Conservation (phyloP, 2,329 filamentous ascomycete species). For the Xylariales sp. region DNA sequence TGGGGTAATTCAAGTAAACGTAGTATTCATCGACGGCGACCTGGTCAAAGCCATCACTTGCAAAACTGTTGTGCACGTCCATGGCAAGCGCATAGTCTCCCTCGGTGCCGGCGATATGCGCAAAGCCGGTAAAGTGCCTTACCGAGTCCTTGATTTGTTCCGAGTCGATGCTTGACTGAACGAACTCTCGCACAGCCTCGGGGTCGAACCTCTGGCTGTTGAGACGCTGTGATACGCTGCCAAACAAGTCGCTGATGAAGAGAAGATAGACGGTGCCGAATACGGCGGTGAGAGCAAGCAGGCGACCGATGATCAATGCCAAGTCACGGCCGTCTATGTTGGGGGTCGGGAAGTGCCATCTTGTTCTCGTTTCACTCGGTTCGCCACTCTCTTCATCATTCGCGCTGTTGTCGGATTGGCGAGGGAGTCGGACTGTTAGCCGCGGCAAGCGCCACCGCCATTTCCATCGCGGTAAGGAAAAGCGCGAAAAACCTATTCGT, state of each 20-base stretch:
- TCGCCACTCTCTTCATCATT: constrained; percentile 37
- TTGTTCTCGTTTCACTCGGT: constrained; percentile 42
- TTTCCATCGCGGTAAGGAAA: constrained; percentile 65
- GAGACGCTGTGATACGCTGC: constrained; percentile 70
- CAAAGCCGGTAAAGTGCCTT: constrained; percentile 81
- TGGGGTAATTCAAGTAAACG: constrained; percentile 94
- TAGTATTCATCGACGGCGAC: constrained; percentile 82
- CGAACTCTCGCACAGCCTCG: constrained; percentile 80
- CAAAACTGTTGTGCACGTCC: constrained; percentile 84
- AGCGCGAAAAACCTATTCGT: constrained; percentile 58
- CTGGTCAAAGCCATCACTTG: constrained; percentile 76
- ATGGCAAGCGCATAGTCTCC: constrained; percentile 88
- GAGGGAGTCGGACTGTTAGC: constrained; percentile 62
- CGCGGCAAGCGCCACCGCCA: constrained; percentile 65
- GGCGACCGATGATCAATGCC: constrained; percentile 74
- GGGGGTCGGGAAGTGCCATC: constrained; percentile 52
- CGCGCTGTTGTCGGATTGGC: constrained; percentile 47
- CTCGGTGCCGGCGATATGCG: constrained; percentile 93
- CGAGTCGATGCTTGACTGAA: constrained; percentile 78
- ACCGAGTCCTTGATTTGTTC: constrained; percentile 78
- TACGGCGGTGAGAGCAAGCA: constrained; percentile 80
- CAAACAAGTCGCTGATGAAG: constrained; percentile 87
- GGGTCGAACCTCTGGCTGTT: constrained; percentile 82
- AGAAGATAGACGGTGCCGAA: constrained; percentile 83
- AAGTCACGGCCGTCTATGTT: constrained; percentile 57